phyloP scores from a whole-genome alignment of 164 flowering plant genomes.

The Berberis vulgaris region DNA sequence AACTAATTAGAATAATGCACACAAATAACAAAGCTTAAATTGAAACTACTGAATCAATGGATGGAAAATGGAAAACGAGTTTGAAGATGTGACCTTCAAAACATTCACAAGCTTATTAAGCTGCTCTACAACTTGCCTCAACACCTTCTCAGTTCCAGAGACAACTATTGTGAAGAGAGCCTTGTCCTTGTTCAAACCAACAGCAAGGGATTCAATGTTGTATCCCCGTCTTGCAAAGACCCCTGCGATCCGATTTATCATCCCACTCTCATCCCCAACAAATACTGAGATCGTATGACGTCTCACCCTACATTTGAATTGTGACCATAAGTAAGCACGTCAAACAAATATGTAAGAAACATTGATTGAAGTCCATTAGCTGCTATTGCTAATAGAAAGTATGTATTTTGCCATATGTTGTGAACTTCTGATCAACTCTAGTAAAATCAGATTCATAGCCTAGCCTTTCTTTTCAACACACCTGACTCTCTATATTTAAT shows the following conservation, averaged over 20 bases:
- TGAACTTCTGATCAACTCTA: no score
- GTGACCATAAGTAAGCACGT: neutral
- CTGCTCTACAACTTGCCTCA: slow-evolving; percentile 85
- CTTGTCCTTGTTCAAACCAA: slow-evolving; percentile 90
- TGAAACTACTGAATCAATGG: neutral
- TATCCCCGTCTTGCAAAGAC: slow-evolving; percentile 96
- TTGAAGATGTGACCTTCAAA: slow-evolving; percentile 42
- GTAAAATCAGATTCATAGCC: no score
- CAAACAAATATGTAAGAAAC: neutral
- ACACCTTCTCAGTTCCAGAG: slow-evolving; percentile 70
- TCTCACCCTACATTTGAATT: slow-evolving; percentile 37
- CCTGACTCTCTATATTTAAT: no score
- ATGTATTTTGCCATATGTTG: no score
- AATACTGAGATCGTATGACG: slow-evolving; percentile 87
- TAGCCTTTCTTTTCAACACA: no score
- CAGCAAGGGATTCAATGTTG: slow-evolving; percentile 96
- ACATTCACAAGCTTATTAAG: slow-evolving; percentile 92
- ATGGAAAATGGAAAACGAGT: neutral
- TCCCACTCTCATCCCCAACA: slow-evolving; percentile 99
- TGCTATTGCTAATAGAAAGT: no score
- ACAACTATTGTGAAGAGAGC: slow-evolving; percentile 96
- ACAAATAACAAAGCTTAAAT: no score
- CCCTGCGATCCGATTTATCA: slow-evolving; percentile 94
- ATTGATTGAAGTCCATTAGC: no score
- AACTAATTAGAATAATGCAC: no score